Conservation (phyloP, 768 basidiomycete species). For the Dioszegia hungarica region DNA sequence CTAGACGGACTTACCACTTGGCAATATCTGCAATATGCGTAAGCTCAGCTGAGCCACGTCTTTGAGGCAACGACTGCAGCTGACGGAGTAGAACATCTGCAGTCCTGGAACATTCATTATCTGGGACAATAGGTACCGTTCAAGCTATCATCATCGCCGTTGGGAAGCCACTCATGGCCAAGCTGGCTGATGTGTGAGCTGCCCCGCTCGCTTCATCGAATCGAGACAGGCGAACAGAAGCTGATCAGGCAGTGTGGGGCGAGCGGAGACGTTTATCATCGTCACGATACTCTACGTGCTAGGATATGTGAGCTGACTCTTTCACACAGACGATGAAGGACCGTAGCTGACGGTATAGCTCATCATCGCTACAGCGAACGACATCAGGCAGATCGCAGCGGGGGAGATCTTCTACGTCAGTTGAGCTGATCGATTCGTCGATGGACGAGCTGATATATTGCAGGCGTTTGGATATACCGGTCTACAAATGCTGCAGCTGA, state of each 20-base stretch:
- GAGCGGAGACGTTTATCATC: conserved; percentile 60
- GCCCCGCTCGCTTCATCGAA: too few relatives aligned
- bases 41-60: conserved; percentile 44
- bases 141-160: conserved; percentile 51
- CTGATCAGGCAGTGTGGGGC: conserved; percentile 51
- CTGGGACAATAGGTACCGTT: conserved; percentile 27
- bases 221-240: neutral
- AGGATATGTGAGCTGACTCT: conserved; percentile 50
- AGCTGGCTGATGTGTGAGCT: conserved; percentile 61
- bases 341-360: conserved; percentile 50
- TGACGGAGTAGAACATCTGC: conserved; percentile 46
- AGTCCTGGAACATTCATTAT: conserved; percentile 33
- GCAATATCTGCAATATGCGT: conserved; percentile 60
- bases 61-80: neutral
- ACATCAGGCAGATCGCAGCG: conserved; percentile 40
- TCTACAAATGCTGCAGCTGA: conserved; percentile 50
- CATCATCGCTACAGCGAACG: conserved; percentile 35
- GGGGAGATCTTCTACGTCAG: conserved; percentile 54
- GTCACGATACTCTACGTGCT: conserved; percentile 61
- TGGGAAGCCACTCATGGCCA: conserved; percentile 67
- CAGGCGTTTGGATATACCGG: conserved; percentile 41
- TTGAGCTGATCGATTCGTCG: conserved; percentile 5
- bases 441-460: neutral
- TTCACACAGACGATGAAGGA: neutral
- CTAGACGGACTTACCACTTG: conserved; percentile 66